A percentile compares a stretch with the other conserved stretches of the same genome.
Evolutionary conservation across 2,329 filamentous ascomycete species (phyloP).

Genomic region (Cryphonectria japonica): DNA sequence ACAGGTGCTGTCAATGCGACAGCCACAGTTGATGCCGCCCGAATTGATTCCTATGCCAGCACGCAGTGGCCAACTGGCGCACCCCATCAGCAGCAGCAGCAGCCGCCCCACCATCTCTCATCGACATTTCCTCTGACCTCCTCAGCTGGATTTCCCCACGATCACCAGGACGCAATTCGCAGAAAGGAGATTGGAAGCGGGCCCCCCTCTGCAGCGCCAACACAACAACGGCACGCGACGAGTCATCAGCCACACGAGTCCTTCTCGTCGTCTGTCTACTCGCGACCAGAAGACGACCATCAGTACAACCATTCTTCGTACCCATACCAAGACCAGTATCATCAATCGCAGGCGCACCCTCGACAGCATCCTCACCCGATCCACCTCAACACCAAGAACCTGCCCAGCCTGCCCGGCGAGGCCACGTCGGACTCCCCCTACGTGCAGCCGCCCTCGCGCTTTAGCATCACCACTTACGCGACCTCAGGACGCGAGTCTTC

Average conservation of each 20-base stretch:
- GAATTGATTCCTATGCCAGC: background rate
- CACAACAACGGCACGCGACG: conserved; percentile 13
- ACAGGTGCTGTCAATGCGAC: background rate
- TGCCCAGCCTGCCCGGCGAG: conserved; percentile 21
- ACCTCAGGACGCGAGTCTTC: conserved; percentile 52
- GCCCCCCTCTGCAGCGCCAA: conserved; percentile 11
- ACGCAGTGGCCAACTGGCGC: conserved; percentile 1
- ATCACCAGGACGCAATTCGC: conserved; percentile 26
- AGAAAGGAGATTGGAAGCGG: conserved; percentile 22
- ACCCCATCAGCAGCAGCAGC: conserved; percentile 4
- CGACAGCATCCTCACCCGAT: conserved; percentile 30
- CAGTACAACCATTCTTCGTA: conserved; percentile 29
- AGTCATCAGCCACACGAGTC: conserved; percentile 38
- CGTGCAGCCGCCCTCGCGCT: conserved; percentile 61
- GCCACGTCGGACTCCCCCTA: conserved; percentile 38
- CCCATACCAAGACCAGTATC: conserved; percentile 22
- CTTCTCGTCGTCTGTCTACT: conserved; percentile 39
- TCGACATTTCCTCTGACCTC: conserved; percentile 17
- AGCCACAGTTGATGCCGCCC: background rate
- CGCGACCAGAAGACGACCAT: conserved; percentile 32
- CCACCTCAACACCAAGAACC: conserved; percentile 33
- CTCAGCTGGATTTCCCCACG: conserved; percentile 4
- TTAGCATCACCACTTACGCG: conserved; percentile 66
- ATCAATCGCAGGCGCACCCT: background rate
- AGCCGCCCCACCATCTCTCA: background rate